These are phyloP conservation scores for Fomitopsis pinicola DNA, from an alignment of 1,284 basidiomycete genomes.

Conservation along the genomic window DNA sequence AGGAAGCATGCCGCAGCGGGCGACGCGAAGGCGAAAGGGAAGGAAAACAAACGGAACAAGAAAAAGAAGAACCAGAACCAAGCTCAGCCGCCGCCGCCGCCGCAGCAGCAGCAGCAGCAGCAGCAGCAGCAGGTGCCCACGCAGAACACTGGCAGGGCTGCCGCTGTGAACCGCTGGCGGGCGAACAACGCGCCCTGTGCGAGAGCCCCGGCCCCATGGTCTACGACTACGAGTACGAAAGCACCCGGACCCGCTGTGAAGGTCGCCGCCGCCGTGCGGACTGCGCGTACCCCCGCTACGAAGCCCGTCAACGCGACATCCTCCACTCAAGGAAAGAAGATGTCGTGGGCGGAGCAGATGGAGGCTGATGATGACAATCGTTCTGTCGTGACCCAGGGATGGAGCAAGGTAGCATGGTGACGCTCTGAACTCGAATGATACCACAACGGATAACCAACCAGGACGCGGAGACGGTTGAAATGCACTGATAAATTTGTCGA, in stretches of 20 bases:
- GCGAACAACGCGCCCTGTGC: too few species aligned
- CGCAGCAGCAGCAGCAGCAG: too few species aligned
- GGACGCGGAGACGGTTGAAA: neutral
- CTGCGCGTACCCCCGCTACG: neutral
- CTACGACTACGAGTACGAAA: neutral
- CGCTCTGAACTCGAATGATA: neutral
- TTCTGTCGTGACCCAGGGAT: constrained; percentile 1
- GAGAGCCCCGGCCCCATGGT: too few species aligned
- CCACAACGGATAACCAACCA: neutral
- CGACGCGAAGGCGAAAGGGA: neutral
- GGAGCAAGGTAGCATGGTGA: neutral
- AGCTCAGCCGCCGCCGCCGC: too few species aligned
- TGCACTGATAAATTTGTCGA: neutral
- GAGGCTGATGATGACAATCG: neutral
- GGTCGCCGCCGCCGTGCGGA: neutral
- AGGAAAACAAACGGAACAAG: neutral
- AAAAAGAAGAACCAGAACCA: neutral
- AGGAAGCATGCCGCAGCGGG: neutral
- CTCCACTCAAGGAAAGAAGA: neutral
- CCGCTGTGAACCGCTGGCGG: too few species aligned
- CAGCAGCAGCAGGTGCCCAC: too few species aligned
- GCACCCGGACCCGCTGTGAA: neutral
- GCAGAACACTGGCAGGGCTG: neutral
- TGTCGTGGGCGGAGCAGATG: constrained; percentile 8
- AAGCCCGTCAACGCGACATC: too few species aligned